These are phyloP conservation scores for Cryptococcus sp. DNA, from an alignment of 1,284 basidiomycete genomes.

Conservation along the genomic window DNA sequence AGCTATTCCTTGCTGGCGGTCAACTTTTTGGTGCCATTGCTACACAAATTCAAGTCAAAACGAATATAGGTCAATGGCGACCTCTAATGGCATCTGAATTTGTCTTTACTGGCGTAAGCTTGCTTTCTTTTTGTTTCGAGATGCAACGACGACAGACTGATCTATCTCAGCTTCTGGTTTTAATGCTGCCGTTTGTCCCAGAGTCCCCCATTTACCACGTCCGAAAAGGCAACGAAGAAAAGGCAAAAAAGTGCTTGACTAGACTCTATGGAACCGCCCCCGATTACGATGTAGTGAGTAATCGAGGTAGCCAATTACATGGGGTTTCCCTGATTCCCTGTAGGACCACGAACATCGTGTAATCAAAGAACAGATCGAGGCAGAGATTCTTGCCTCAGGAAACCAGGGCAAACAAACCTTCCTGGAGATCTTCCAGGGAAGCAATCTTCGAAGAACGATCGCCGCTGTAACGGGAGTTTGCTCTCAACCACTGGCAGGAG, in stretches of 20 bases:
- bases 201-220: slow-evolving; percentile 9
- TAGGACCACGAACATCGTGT: slow-evolving; percentile 11
- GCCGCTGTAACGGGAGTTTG: slow-evolving; percentile 4
- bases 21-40: slow-evolving; percentile 2
- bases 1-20: slow-evolving; percentile 1
- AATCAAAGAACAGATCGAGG: slow-evolving; percentile 3
- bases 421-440: slow-evolving; percentile 10
- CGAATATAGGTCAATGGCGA: not conserved
- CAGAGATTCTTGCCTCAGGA: not conserved
- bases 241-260: slow-evolving; percentile 5
- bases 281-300: slow-evolving; percentile 10
- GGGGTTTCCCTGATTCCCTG: not conserved
- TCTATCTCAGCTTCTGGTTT: slow-evolving; percentile 1
- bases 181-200: slow-evolving; percentile 6
- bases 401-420: not conserved
- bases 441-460: slow-evolving; percentile 11
- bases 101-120: slow-evolving; percentile 2
- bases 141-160: not conserved
- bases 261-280: slow-evolving; percentile 5
- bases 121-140: not conserved
- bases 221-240: slow-evolving; percentile 4
- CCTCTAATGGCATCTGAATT: slow-evolving; percentile 1
- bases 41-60: not conserved
- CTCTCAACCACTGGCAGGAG: slow-evolving; percentile 6
- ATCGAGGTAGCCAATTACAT: not conserved